phyloP scores from a whole-genome alignment of 2,329 filamentous ascomycete genomes.

The Lithohypha guttulata region DNA sequence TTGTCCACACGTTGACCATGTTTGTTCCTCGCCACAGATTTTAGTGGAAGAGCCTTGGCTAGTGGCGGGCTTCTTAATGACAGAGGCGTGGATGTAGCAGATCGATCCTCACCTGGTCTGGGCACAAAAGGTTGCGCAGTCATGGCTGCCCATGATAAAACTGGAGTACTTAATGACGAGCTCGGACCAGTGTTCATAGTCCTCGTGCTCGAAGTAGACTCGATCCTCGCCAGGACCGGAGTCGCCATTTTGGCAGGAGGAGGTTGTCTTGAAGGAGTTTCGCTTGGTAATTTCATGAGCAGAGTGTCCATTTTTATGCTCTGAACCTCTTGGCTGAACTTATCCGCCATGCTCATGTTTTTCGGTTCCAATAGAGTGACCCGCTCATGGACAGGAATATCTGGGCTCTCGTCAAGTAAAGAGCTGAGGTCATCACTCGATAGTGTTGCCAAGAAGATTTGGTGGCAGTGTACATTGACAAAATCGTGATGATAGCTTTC shows the following conservation, averaged over 20 bases:
- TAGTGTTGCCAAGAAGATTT: conserved; percentile 50
- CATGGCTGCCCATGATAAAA: conserved; percentile 27
- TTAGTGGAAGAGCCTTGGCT: conserved; percentile 27
- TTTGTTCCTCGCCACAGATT: conserved; percentile 45
- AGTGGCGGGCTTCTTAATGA: conserved; percentile 31
- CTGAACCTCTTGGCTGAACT: conserved; percentile 44
- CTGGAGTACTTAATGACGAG: conserved; percentile 21
- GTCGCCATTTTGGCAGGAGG: conserved; percentile 25
- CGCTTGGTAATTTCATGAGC: conserved; percentile 1
- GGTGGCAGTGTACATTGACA: conserved; percentile 49
- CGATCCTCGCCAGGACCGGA: conserved; percentile 25
- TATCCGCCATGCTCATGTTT: conserved; percentile 29
- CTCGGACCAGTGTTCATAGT: conserved; percentile 21
- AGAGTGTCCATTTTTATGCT: conserved; percentile 22
- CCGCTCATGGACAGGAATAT: conserved; percentile 32
- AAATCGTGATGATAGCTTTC: conserved; percentile 42
- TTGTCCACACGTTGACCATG: conserved; percentile 49
- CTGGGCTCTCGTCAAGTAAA: conserved; percentile 30
- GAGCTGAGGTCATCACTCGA: conserved; percentile 46
- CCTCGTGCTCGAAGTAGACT: conserved; percentile 32
- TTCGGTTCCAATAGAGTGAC: conserved; percentile 41
- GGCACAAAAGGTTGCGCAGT: conserved; percentile 21
- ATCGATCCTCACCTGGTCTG: conserved; percentile 12
- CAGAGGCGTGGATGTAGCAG: conserved; percentile 23
- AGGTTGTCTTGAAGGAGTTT: conserved; percentile 16